Conservation (phyloP, 2,329 filamentous ascomycete genomes). For the Macroventuria anomochaeta region DNA sequence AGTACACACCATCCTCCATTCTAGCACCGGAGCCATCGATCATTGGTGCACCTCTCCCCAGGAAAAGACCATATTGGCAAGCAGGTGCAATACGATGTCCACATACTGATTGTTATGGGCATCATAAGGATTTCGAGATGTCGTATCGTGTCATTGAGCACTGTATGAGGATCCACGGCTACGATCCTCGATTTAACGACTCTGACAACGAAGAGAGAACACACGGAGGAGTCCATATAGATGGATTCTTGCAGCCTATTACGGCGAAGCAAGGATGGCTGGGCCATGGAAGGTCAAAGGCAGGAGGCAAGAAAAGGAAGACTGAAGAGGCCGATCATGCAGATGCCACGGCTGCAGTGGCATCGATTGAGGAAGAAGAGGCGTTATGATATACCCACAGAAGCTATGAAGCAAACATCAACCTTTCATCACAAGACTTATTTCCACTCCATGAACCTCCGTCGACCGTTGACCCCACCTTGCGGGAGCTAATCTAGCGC, state of each 20-base stretch:
- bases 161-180: constrained; percentile 54
- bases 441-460: not conserved
- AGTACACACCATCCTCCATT: constrained; percentile 45
- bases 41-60: not conserved
- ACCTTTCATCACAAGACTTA: not conserved
- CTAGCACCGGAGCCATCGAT: constrained; percentile 16
- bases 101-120: constrained; percentile 38
- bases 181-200: constrained; percentile 49
- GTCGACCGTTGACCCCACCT: not conserved
- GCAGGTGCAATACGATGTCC: constrained; percentile 40
- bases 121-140: constrained; percentile 34
- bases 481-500: constrained; percentile 3
- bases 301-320: constrained; percentile 16
- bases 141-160: constrained; percentile 52
- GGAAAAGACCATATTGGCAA: constrained; percentile 39
- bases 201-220: constrained; percentile 57
- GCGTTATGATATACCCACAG: not conserved
- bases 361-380: not conserved
- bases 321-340: not conserved
- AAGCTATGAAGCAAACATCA: not conserved
- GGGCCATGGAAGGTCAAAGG: constrained; percentile 32
- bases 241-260: constrained; percentile 70
- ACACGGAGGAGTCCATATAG: constrained; percentile 69
- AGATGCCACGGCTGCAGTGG: not conserved
- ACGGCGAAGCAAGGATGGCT: constrained; percentile 39